These are phyloP conservation scores for Wickerhamomyces sydowiorum DNA, from an alignment of 805 yeast genomes.

Conservation along the genomic window DNA sequence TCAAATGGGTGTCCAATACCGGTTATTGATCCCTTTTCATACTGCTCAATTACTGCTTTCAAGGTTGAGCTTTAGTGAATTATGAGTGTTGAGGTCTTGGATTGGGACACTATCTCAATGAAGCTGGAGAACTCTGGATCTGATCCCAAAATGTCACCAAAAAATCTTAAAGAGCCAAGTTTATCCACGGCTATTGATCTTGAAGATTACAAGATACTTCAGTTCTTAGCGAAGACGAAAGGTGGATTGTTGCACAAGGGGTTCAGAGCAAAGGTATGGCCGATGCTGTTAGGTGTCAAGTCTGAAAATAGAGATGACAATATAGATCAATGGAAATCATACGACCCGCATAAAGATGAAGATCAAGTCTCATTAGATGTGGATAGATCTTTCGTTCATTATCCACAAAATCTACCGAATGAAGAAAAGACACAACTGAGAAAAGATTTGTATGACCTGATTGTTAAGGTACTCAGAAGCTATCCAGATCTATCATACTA, in stretches of 20 bases:
- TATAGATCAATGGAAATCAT: background rate
- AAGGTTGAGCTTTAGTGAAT: background rate
- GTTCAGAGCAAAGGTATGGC: slow-evolving; percentile 45
- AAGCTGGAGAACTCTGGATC: slow-evolving; percentile 23
- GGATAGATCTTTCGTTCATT: slow-evolving; percentile 55
- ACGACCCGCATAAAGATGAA: slow-evolving; percentile 54
- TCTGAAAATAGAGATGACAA: background rate
- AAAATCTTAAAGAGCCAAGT: slow-evolving; percentile 22
- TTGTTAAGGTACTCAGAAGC: slow-evolving; percentile 50
- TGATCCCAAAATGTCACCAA: background rate
- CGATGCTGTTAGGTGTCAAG: slow-evolving; percentile 33
- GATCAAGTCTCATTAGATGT: slow-evolving; percentile 78
- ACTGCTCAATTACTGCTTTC: background rate
- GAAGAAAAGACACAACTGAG: slow-evolving; percentile 18
- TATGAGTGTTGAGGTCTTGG: background rate
- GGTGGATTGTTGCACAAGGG: slow-evolving; percentile 41
- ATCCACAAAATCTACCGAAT: slow-evolving; percentile 22
- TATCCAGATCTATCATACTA: slow-evolving; percentile 68
- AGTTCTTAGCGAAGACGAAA: slow-evolving; percentile 34
- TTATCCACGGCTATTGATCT: slow-evolving; percentile 30
- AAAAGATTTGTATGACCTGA: slow-evolving; percentile 27
- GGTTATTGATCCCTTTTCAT: no score
- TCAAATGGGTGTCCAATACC: no score
- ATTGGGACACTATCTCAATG: slow-evolving; percentile 47
- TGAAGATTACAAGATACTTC: slow-evolving; percentile 24